These are phyloP conservation scores for Ophiosphaerella narmari DNA, from an alignment of 2,329 filamentous ascomycete species.

Conservation along the genomic window DNA sequence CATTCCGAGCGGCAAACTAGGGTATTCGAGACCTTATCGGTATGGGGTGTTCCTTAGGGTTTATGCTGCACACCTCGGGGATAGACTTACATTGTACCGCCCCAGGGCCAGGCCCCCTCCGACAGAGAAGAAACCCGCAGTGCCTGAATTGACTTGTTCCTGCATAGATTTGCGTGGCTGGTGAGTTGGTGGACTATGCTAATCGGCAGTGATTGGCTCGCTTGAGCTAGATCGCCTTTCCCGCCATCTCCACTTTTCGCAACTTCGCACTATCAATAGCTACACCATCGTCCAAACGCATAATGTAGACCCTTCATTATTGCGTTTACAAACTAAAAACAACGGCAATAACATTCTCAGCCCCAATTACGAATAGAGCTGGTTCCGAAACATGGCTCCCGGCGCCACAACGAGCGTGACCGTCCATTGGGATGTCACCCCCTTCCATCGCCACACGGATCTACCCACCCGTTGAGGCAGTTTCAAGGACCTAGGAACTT, in stretches of 20 bases:
- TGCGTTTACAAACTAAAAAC: slow-evolving; percentile 24
- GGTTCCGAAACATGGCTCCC: slow-evolving; percentile 20
- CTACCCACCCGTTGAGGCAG: slow-evolving; percentile 14
- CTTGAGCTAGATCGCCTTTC: slow-evolving; percentile 2
- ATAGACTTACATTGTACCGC: neutral
- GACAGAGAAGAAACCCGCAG: slow-evolving; percentile 28
- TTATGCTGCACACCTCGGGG: slow-evolving; percentile 6
- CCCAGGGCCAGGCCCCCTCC: slow-evolving; percentile 11
- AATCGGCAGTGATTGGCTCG: slow-evolving; percentile 12
- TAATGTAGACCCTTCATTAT: slow-evolving; percentile 18
- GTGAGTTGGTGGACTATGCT: slow-evolving; percentile 9
- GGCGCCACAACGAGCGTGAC: slow-evolving; percentile 3
- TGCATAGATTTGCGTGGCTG: slow-evolving; percentile 12
- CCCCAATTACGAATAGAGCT: slow-evolving; percentile 26
- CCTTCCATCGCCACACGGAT: slow-evolving; percentile 14
- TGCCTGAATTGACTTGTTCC: slow-evolving; percentile 16
- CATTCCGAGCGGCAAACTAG: slow-evolving; percentile 24
- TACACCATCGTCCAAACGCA: slow-evolving; percentile 24
- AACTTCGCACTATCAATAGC: neutral
- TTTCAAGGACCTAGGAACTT: slow-evolving; percentile 13
- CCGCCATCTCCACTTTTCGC: neutral
- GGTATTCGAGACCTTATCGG: slow-evolving; percentile 23
- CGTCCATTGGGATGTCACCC: slow-evolving; percentile 10
- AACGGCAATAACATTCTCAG: slow-evolving; percentile 11
- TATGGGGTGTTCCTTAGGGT: slow-evolving; percentile 18